Percentiles rank a stretch among this genome's conserved stretches.
Evolutionary conservation across 768 basidiomycete genomes (phyloP).

Genomic region (Crucibulum laeve): DNA sequence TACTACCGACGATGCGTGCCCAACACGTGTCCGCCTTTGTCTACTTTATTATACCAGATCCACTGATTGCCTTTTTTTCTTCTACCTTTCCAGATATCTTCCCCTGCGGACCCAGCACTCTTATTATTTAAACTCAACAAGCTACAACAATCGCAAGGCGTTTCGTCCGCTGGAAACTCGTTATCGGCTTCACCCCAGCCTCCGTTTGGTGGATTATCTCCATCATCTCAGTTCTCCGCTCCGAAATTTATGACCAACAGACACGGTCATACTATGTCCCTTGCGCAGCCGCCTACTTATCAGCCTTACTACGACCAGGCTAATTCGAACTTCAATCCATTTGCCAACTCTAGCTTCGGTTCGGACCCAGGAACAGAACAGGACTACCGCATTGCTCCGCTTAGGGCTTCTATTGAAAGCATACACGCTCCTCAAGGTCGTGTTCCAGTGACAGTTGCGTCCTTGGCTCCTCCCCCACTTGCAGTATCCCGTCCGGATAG

Average conservation of each 20-base stretch:
- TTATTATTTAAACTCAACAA: conserved; percentile 82
- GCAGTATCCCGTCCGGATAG: conserved; percentile 42
- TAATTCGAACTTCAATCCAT: conserved; percentile 53
- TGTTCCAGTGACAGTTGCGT: conserved; percentile 38
- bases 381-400: conserved; percentile 11
- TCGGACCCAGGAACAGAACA: conserved; percentile 48
- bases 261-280: conserved; percentile 73
- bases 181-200: conserved; percentile 65
- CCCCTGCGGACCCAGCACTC: conserved; percentile 83
- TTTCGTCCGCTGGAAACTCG: conserved; percentile 45
- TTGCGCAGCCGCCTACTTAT: conserved; percentile 54
- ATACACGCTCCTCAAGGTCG: conserved; percentile 56
- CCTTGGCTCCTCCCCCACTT: conserved; percentile 43
- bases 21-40: conserved; percentile 20
- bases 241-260: conserved; percentile 41
- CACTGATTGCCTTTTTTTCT: conserved; percentile 7
- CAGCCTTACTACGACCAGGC: conserved; percentile 27
- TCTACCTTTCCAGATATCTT: conserved; percentile 60
- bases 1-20: conserved; percentile 18
- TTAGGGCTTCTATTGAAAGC: conserved; percentile 10
- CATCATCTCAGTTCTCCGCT: conserved; percentile 38
- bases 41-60: conserved; percentile 3
- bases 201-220: conserved; percentile 38
- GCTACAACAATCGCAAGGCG: conserved; percentile 67
- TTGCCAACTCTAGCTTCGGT: conserved; percentile 53